These are phyloP conservation scores for Eucalyptus marginata DNA, from an alignment of 345 rosid species.

Conservation along the genomic window DNA sequence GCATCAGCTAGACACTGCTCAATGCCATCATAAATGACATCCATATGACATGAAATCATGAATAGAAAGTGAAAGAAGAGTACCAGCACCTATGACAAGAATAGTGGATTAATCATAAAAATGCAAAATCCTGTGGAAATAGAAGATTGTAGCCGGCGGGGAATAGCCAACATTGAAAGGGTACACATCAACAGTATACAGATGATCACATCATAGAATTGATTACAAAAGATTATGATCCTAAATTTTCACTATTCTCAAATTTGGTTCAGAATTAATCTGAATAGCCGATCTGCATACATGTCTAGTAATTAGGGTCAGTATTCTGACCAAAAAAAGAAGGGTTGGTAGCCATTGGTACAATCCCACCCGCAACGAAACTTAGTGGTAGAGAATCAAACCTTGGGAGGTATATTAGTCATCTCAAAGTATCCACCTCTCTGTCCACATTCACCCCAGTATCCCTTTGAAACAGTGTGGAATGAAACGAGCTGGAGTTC, in stretches of 20 bases:
- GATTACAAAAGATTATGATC: neutral
- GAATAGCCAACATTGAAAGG: neutral
- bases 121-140: neutral
- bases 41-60: neutral
- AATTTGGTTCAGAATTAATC: neutral
- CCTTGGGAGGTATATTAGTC: constrained; percentile 93
- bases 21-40: neutral
- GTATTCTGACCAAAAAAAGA: neutral
- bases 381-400: constrained; percentile 2
- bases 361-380: neutral
- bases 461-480: constrained; percentile 97
- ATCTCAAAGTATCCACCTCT: constrained; percentile 99
- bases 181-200: neutral
- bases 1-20: neutral
- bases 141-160: neutral
- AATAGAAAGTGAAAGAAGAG: neutral
- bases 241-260: neutral
- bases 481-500: constrained; percentile 92
- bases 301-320: neutral
- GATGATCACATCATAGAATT: neutral
- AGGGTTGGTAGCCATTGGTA: neutral
- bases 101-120: neutral
- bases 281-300: neutral
- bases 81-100: neutral
- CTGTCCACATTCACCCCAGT: constrained; percentile 99